Evolutionary conservation across 345 rosid species (phyloP).

Genomic region (Laguncularia racemosa): DNA sequence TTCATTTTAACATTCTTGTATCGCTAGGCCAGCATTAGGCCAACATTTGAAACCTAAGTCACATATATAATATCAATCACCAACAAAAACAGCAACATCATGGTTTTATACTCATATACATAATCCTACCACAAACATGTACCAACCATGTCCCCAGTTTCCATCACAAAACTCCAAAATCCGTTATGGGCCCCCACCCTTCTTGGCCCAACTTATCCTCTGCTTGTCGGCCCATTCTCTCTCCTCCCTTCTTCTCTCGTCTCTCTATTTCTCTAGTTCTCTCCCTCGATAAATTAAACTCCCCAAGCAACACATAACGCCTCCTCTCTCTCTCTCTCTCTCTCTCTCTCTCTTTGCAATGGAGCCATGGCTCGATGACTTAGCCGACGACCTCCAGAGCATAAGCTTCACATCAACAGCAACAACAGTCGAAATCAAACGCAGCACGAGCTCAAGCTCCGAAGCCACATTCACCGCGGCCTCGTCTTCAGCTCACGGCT

Average conservation of each 20-base stretch:
- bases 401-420: slow-evolving; percentile 73
- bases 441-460: slow-evolving; percentile 74
- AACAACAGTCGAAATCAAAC: slow-evolving; percentile 33
- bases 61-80: too few relatives aligned
- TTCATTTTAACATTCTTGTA: too few relatives aligned
- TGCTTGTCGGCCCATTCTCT: slow-evolving; percentile 2
- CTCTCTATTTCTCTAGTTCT: too few relatives aligned
- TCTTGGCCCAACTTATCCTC: slow-evolving; percentile 4
- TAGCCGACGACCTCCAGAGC: slow-evolving; percentile 87
- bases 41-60: too few relatives aligned
- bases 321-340: slow-evolving; percentile 4
- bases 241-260: background rate
- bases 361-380: slow-evolving; percentile 75
- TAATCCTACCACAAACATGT: too few relatives aligned
- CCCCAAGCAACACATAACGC: background rate
- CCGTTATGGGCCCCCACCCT: slow-evolving; percentile 3
- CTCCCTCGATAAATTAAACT: background rate
- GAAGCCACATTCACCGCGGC: slow-evolving; percentile 67
- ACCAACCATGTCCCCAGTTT: too few relatives aligned
- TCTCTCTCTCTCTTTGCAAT: slow-evolving; percentile 11
- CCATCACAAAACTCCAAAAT: slow-evolving; percentile 2
- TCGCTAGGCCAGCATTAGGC: too few relatives aligned
- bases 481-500: slow-evolving; percentile 47
- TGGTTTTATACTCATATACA: too few relatives aligned
- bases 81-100: too few relatives aligned